Evolutionary conservation across 2,329 filamentous ascomycete species (phyloP), one percentile per base, ranked within the genome.

Genomic region (Macrophomina tecta): DNA sequence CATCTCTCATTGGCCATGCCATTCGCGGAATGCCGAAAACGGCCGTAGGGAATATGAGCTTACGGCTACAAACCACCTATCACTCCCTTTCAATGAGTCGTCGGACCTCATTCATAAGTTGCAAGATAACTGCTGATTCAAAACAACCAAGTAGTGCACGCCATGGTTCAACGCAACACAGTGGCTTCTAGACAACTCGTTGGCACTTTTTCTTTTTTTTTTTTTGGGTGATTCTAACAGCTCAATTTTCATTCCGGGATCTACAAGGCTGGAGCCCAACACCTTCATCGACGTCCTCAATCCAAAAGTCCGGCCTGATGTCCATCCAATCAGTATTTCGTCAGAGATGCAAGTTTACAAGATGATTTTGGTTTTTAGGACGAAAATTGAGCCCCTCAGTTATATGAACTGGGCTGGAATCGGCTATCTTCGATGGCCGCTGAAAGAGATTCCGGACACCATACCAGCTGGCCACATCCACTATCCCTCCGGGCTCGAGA

Each of bases 361-460:
- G 5, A 32, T 11, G 1, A 5, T 32, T 9, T 34, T 51, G 5
- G 38, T 48, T 2, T 58, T 55, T n/a, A 36, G 38, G 23, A 5
- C 36, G 3, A 36, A 9, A 16, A 23, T 3, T 4, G 2, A 23
- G 0, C 9, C n/a, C 5, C 2, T 7, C 46, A 16, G 16, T 3
- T 8, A 32, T 71, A 9, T 64, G 18, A 52, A 36, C 16, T 16
- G 8, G 4, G 6, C n/a, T 1, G 14, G 3, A 1, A 8, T 40
- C 23, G 23, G 14, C 23, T 53, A 40, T 11, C 4, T 8, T 11
- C n/a, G 1, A 3, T 3, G 4, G 9, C 14, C 23, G 12, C 14
- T 58, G n/a, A 16, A 30, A 0, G 18, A 46, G 16, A 64, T 68
- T 8, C 64, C 64, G 2, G 23, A 56, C 14, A 61, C 45, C 9